Evolutionary conservation across 306 rosid species (phyloP).

Genomic region (Acacia crassicarpa): DNA sequence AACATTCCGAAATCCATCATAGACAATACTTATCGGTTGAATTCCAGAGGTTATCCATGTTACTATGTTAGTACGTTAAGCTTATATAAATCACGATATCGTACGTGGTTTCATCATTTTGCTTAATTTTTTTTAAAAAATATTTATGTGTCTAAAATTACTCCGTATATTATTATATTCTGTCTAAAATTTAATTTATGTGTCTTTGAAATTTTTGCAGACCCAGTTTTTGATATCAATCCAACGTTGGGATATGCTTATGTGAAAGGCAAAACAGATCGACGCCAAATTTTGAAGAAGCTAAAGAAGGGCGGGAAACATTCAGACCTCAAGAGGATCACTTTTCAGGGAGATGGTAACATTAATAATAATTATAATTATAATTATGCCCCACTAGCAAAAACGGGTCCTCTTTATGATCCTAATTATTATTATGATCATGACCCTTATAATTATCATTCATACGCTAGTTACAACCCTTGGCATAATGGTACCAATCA

Average conservation of each 20-base stretch:
- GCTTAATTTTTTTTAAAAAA: too few species aligned
- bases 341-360: not conserved
- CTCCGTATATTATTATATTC: not conserved
- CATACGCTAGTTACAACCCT: not conserved
- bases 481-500: not conserved
- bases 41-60: too few species aligned
- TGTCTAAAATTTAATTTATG: not conserved
- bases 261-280: conserved; percentile 24
- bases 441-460: not conserved
- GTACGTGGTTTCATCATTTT: not conserved
- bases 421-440: not conserved
- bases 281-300: not conserved
- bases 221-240: not conserved
- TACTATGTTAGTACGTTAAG: too few species aligned
- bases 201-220: conserved; percentile 6
- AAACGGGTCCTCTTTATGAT: not conserved
- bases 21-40: not conserved
- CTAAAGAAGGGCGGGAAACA: conserved; percentile 24
- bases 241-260: not conserved
- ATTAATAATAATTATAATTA: not conserved
- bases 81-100: too few species aligned
- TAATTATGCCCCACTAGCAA: not conserved
- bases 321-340: conserved; percentile 19
- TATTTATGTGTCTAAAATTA: too few species aligned
- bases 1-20: not conserved